Percentiles rank a stretch among this genome's conserved stretches.
These are phyloP conservation scores for Mortierella sp. DNA, from an alignment of 371 early-diverging fungal genomes.

Conservation along the genomic window DNA sequence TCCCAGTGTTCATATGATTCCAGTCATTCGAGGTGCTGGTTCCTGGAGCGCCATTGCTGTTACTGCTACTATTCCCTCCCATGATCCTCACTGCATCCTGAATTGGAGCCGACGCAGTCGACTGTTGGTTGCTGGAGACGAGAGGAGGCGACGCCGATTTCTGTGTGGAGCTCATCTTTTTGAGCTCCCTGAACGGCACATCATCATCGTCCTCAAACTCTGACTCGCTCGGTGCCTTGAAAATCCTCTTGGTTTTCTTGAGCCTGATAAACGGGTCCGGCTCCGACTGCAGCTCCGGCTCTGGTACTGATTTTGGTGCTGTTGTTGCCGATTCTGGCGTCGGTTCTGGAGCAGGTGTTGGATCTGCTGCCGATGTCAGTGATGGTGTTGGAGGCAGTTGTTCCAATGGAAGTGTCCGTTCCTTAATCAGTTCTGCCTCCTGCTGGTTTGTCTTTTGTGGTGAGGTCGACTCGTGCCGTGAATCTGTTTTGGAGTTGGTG, in stretches of 20 bases:
- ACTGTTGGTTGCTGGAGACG: neutral
- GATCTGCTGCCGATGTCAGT: neutral
- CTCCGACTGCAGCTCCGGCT: neutral
- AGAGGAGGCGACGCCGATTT: neutral
- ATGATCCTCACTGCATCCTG: slow-evolving; percentile 18
- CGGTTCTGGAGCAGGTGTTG: neutral
- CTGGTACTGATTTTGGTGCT: neutral
- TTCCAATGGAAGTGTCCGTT: no score
- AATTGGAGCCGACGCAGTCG: neutral
- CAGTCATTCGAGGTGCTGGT: neutral
- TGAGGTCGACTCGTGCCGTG: neutral
- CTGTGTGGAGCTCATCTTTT: neutral
- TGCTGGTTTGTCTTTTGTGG: neutral
- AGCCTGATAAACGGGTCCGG: neutral
- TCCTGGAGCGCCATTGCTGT: neutral
- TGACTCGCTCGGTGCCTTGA: slow-evolving; percentile 1
- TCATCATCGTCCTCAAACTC: slow-evolving; percentile 10
- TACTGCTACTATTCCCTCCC: slow-evolving; percentile 1
- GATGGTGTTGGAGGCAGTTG: neutral
- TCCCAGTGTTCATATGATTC: neutral
- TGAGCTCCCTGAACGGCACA: neutral
- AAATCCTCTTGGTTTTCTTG: neutral
- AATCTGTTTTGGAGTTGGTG: neutral
- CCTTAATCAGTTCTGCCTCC: neutral
- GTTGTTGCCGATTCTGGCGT: neutral